phyloP scores from a whole-genome alignment of 805 yeast species.

The Ogataea methylovora region DNA sequence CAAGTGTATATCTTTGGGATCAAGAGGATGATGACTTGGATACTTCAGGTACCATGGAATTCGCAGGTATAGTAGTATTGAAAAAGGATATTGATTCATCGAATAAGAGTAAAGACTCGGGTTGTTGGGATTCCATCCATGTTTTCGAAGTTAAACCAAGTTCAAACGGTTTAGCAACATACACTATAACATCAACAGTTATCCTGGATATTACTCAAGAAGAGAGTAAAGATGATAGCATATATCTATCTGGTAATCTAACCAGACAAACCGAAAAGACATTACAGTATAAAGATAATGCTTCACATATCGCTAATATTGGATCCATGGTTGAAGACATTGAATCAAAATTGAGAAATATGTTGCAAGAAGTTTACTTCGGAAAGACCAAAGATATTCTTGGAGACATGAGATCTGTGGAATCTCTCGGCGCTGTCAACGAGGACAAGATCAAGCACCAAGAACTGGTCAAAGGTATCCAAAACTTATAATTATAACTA shows the following conservation, averaged over 20 bases:
- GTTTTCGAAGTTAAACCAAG: slow-evolving; percentile 68
- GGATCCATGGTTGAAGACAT: slow-evolving; percentile 84
- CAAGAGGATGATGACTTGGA: slow-evolving; percentile 46
- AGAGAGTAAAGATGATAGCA: slow-evolving; percentile 22
- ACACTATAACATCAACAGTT: slow-evolving; percentile 81
- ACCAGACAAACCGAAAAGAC: slow-evolving; percentile 71
- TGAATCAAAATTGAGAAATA: slow-evolving; percentile 78
- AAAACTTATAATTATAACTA: slow-evolving; percentile 15
- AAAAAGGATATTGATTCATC: slow-evolving; percentile 53
- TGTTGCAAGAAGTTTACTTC: slow-evolving; percentile 89
- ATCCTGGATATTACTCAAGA: slow-evolving; percentile 56
- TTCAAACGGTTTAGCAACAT: slow-evolving; percentile 33
- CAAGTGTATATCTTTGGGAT: slow-evolving; percentile 91
- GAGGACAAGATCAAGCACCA: slow-evolving; percentile 33
- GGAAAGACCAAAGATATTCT: slow-evolving; percentile 90
- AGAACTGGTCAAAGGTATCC: slow-evolving; percentile 32
- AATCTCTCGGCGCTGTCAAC: slow-evolving; percentile 24
- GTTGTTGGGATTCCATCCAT: slow-evolving; percentile 90
- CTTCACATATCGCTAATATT: slow-evolving; percentile 75
- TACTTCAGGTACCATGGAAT: slow-evolving; percentile 45
- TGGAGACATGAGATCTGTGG: slow-evolving; percentile 52
- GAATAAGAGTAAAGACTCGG: slow-evolving; percentile 28
- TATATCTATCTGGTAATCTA: slow-evolving; percentile 69
- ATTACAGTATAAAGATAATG: slow-evolving; percentile 37
- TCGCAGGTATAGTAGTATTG: slow-evolving; percentile 87